Evolutionary conservation across 2,329 filamentous ascomycete genomes (phyloP), one percentile per base, ranked within the genome.

Genomic region (Xylariaceae sp.): DNA sequence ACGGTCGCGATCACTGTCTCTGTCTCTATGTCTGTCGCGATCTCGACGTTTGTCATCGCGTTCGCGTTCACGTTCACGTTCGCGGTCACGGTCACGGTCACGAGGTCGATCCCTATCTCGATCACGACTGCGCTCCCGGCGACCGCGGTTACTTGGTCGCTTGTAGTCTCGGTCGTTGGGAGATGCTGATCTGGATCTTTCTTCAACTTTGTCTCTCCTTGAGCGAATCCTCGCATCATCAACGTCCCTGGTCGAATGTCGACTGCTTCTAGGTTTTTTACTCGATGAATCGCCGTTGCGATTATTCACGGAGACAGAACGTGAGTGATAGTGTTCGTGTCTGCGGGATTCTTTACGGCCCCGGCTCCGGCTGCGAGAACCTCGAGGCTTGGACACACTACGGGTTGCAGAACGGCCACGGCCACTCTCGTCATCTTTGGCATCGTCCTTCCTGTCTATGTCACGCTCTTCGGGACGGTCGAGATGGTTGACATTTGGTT

Each of bases 161-260:
- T 77, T 73, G 31, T 74, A 71, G 28, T 59, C 58, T 42, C 54
- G 58, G 9, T 60, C 58, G 40, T 57, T 81, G 1, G 80, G 81
- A 2, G 88, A 90, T 5, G 78, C 77, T 5, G 87, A 89, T 51
- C 86, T 78, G 0, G 85, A 84, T 46, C 80, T 78, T 44, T 83
- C 79, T 12, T 74, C 72, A 59, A 76, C 63, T 57, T 75, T 74
- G 44, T 75, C 71, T 58, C 69, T 69, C 55, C 71, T 68, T 41
- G 71, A 59, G 36, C 68, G 68, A 39, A 66, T 63, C 56, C 64
- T 71, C 45, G 66, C 62, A 42, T 79, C 74, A 45, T 76, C 73
- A 16, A 79, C 78, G 44, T 79, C 76, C 14, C 72, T 71, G 59
- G 72, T 61, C 51, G 75, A 65, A 53, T 73, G 69, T 49, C 69